These are phyloP conservation scores for Ceraceosorus bombacis DNA, from an alignment of 1,284 basidiomycete genomes.

Conservation along the genomic window DNA sequence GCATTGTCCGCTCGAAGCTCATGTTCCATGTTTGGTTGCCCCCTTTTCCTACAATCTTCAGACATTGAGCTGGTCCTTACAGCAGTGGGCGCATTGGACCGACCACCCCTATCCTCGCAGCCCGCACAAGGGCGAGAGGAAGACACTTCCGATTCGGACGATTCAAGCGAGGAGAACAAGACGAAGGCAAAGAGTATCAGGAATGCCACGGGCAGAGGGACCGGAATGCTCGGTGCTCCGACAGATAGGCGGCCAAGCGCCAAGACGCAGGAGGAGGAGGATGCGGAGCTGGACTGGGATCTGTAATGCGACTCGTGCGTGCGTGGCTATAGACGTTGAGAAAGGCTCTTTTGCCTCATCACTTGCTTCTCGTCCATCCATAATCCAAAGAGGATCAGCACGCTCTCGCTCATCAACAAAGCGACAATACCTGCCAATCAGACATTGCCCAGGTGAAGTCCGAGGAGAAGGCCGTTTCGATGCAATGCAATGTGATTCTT, in stretches of 20 bases:
- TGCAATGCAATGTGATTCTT: too few relatives aligned
- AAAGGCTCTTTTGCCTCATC: too few relatives aligned
- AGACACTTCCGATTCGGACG: not conserved
- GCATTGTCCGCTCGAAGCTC: not conserved
- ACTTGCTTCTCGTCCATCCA: too few relatives aligned
- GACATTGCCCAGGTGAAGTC: too few relatives aligned
- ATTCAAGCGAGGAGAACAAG: constrained; percentile 9
- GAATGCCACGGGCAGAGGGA: constrained; percentile 20
- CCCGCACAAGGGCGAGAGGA: constrained; percentile 10
- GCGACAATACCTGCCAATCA: too few relatives aligned
- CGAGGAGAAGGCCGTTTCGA: too few relatives aligned
- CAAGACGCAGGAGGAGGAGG: constrained; percentile 40
- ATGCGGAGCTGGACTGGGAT: constrained; percentile 47
- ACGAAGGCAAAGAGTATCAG: constrained; percentile 16
- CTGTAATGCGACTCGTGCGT: constrained; percentile 10
- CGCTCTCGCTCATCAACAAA: too few relatives aligned
- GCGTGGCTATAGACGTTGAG: too few relatives aligned
- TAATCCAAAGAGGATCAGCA: too few relatives aligned
- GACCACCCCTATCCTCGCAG: constrained; percentile 24
- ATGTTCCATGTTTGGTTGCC: too few relatives aligned
- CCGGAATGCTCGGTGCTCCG: not conserved
- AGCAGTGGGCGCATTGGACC: constrained; percentile 39
- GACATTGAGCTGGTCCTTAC: constrained; percentile 45
- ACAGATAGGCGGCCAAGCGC: constrained; percentile 10
- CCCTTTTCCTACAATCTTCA: constrained; percentile 2